Conservation (phyloP, 2,329 filamentous ascomycete genomes). For the Dactylellina cionopaga region DNA sequence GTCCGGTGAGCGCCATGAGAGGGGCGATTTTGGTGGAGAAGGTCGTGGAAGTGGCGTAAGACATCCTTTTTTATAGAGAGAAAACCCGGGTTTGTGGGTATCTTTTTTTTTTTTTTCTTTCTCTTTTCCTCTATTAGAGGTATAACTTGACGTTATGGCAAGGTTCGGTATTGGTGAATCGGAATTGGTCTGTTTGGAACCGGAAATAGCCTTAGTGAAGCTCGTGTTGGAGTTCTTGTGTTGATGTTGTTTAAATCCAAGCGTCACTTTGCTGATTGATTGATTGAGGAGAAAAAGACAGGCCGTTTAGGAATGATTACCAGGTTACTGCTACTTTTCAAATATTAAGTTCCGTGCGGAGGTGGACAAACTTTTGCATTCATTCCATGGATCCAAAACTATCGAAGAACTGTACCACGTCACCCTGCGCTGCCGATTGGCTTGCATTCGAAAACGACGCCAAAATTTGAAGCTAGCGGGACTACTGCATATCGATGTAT, state of each 20-base stretch:
- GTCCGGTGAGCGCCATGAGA: slow-evolving; percentile 36
- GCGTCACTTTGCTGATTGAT: no score
- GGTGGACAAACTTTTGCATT: slow-evolving; percentile 19
- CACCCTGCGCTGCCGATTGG: slow-evolving; percentile 32
- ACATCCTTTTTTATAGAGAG: neutral
- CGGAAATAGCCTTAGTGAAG: neutral
- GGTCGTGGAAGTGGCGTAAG: slow-evolving; percentile 14
- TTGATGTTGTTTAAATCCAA: no score
- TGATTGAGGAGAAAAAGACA: no score
- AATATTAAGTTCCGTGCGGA: slow-evolving; percentile 10
- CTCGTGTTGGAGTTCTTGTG: slow-evolving; percentile 40
- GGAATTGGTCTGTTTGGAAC: no score
- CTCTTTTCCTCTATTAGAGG: no score
- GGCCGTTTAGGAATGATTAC: no score
- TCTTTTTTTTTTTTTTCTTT: neutral
- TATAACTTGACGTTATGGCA: no score
- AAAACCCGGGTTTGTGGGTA: no score
- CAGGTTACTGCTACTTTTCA: no score
- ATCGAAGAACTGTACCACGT: slow-evolving; percentile 21
- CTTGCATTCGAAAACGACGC: slow-evolving; percentile 13
- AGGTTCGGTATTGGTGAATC: no score
- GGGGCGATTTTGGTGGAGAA: slow-evolving; percentile 36
- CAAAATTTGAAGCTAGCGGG: slow-evolving; percentile 19
- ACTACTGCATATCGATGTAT: neutral
- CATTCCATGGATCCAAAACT: slow-evolving; percentile 30